Base-by-base conservation (phyloP, 371 early-diverging fungal species). In the Saksenaea oblongispora region DNA sequence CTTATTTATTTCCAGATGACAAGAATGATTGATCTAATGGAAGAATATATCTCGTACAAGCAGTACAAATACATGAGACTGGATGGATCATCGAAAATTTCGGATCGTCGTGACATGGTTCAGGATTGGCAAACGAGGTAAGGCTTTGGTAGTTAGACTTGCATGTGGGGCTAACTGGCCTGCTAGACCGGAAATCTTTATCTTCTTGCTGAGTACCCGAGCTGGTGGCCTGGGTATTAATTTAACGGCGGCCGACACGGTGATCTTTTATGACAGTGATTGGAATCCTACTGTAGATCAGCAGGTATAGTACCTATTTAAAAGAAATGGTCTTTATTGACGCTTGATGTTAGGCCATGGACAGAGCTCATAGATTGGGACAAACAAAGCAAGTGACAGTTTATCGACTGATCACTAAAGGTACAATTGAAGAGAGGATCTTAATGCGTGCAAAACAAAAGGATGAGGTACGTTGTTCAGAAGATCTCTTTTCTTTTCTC, bases 221-320 rank as follows among this genome's bases (percentile, higher is more conserved):
- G 99, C 99, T 22, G 99, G 99, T 70, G 99, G 99, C 13, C 84
- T 99, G 36, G 99, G 99, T 65, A 94, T 99, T 73, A 99, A 99
- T 73, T 84, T 99, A 70, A 99, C 99, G 0, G 99, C 99, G 2
- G 99, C 99, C 0, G 99, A 99, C 75, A 99, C 99, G 0, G 98
- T 98, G 27, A 98, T 99, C 70, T 95, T 99, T 76, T 99, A 96
- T 72, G 99, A 99, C 77, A 91, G 91, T 56, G 99, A 99, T 79
- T 99, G 98, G 96, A 99, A 99, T 72, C 99, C 99, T 8, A 95
- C 94, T 0, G 95, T 96, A 28, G 98, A 99, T 79, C 91, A 96
- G 78, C 99, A 98, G 81, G 82, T 75, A 27, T 31, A 27, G 22
- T 5, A 24, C 3, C n/a, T n/a, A n/a, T n/a, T n/a, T n/a, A n/a